Evolutionary conservation across 2,329 filamentous ascomycete species (phyloP), one percentile per base, ranked within the genome.

Genomic region (Microsporum canis): DNA sequence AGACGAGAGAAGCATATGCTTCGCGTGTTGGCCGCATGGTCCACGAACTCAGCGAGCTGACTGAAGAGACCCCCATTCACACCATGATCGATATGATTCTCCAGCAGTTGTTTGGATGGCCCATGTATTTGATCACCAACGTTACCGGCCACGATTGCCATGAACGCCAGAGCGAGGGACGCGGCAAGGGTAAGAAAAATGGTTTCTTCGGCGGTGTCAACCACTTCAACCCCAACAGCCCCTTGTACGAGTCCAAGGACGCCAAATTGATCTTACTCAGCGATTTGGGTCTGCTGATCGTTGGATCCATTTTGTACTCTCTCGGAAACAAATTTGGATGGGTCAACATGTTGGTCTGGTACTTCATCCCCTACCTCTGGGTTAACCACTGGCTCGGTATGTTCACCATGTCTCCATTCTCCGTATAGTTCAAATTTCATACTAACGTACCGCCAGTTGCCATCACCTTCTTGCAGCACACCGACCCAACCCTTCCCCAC

Each of bases 321-420:
- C 79, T 96, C 66, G 86, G 86, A 69, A 85, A 85, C 75, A 88
- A 77, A 61, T 96, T 87, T 68, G 94, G 94, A 71, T 92, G 86
- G 80, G 74, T 80, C 72, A 97, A 96, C 80, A 80, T 97, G 73
- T 78, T 88, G 63, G 88, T 99, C 65, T 97, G 94, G 92, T 99
- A 99, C 79, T 85, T 91, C 71, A 72, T 95, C 62, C 94, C 94
- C 41, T 99, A 97, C 75, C 81, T 96, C 64, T 96, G 92, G 92
- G 91, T 96, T 61, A 95, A 97, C 84, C 91, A 96, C 84, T 97
- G 92, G 92, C 88, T 97, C 61, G 89, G 89, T 94, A 85, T 82
- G 88, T 82, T 45, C 29, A 10, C 17, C 12, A 53, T 34, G 12
- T 29, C 4, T 27, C 10, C n/a, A 33, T 29, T 39, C 14, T 34